Conservation (phyloP, 352 stramenopile genomes). For the Globisporangium spiculum region DNA sequence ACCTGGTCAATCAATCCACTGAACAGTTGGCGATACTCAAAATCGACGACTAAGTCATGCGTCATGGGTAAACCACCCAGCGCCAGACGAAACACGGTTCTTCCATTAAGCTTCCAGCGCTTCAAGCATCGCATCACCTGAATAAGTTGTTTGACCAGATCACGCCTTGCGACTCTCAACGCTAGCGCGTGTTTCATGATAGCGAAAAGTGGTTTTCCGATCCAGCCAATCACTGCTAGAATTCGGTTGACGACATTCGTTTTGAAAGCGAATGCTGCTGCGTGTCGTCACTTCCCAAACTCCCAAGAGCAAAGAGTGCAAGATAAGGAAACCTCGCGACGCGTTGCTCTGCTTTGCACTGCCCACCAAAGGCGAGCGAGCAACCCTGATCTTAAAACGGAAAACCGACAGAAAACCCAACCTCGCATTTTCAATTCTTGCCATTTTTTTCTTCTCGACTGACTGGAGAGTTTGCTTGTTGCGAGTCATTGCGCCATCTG, state of each 20-base stretch:
- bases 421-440: neutral
- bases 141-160: neutral
- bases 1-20: neutral
- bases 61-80: neutral
- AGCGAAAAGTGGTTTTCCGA: neutral
- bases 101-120: neutral
- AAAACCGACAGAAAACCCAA: neutral
- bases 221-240: neutral
- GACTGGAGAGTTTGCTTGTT: neutral
- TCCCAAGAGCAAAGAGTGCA: neutral
- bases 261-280: neutral
- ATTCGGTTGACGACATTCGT: neutral
- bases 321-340: neutral
- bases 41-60: neutral
- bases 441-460: neutral
- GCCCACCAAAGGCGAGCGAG: neutral
- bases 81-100: neutral
- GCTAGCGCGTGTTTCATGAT: neutral
- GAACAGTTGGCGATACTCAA: neutral
- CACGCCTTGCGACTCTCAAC: neutral
- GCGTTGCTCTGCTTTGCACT: no score
- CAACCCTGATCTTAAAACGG: neutral
- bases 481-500: neutral
- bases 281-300: neutral
- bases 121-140: neutral